These are phyloP conservation scores for Telfairia occidentalis DNA, from an alignment of 331 rosid genomes.

Conservation along the genomic window DNA sequence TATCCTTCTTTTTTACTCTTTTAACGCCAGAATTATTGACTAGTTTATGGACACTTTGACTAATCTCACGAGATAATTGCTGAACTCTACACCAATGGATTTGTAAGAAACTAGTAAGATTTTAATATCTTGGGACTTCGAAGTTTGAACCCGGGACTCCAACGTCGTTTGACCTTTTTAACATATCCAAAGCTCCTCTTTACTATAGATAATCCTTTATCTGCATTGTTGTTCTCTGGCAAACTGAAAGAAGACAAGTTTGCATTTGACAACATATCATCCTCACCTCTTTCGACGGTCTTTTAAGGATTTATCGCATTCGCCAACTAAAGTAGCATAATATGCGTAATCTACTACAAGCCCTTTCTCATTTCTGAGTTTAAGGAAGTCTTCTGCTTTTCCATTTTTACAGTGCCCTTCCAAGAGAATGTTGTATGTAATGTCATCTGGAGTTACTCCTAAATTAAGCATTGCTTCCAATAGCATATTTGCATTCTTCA, in stretches of 20 bases:
- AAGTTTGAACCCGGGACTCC: background rate
- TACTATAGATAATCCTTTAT: background rate
- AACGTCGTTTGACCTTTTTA: background rate
- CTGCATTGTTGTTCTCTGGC: background rate
- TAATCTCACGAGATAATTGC: background rate
- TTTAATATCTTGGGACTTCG: too few relatives aligned
- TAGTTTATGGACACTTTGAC: background rate
- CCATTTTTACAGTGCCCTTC: conserved; percentile 79
- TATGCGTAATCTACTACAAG: conserved; percentile 63
- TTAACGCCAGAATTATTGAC: too few relatives aligned
- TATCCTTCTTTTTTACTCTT: background rate
- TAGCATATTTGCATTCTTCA: conserved; percentile 81
- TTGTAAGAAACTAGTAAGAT: background rate
- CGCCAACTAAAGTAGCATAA: conserved; percentile 46
- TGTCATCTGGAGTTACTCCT: conserved; percentile 79
- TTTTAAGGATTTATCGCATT: conserved; percentile 30
- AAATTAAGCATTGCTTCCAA: conserved; percentile 76
- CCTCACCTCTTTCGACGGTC: conserved; percentile 38
- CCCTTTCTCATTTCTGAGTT: conserved; percentile 52
- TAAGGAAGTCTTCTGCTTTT: conserved; percentile 27
- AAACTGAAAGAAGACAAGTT: background rate
- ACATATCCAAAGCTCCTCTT: background rate
- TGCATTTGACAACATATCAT: background rate
- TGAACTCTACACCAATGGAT: background rate
- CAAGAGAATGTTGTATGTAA: conserved; percentile 67